Evolutionary conservation across 805 yeast genomes (phyloP).

Genomic region (Myxozyma sirexii): DNA sequence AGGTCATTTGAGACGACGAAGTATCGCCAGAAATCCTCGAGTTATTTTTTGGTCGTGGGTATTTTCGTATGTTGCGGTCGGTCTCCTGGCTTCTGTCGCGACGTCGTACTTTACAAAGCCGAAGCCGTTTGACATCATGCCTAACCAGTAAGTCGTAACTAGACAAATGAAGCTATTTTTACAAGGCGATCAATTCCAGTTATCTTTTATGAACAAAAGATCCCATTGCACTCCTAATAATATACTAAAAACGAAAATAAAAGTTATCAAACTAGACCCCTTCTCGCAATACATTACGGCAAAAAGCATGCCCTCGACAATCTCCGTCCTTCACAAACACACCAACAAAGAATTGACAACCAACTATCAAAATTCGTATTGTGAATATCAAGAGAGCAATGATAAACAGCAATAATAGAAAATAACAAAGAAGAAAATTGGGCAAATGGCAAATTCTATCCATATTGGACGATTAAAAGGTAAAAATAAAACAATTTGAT

Average conservation of each 20-base stretch:
- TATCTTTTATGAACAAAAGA: not conserved
- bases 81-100: constrained; percentile 6
- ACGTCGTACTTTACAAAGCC: constrained; percentile 2
- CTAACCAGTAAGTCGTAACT: too few relatives aligned
- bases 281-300: not conserved
- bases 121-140: not conserved
- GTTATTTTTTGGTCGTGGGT: constrained; percentile 1
- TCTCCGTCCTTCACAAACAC: not conserved
- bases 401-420: not conserved
- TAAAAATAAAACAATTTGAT: not conserved
- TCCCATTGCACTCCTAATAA: constrained; percentile 12
- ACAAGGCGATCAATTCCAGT: not conserved
- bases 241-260: not conserved
- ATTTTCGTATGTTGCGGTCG: constrained; percentile 5
- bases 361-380: not conserved
- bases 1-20: not conserved
- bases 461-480: not conserved
- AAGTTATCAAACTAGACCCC: not conserved
- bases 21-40: not conserved
- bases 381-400: not conserved
- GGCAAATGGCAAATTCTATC: not conserved
- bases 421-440: not conserved
- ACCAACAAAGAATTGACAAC: too few relatives aligned
- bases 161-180: not conserved
- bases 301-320: not conserved